phyloP scores from a whole-genome alignment of 73 alveolate species.

The Paramecium bursaria region DNA sequence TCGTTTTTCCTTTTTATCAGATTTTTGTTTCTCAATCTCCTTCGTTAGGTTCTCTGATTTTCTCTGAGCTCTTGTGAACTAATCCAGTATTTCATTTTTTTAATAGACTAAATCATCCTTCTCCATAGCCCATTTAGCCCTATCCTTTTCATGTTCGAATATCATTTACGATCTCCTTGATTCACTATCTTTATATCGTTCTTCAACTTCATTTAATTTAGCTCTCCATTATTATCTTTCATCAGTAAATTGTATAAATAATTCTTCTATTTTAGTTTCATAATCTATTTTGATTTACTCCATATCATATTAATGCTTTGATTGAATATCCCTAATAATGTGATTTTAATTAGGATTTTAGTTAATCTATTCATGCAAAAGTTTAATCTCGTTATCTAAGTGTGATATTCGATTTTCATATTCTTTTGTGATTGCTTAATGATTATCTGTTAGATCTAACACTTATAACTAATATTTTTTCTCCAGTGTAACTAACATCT shows the following conservation, averaged over 20 bases:
- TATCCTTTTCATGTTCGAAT: slow-evolving; percentile 92
- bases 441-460: slow-evolving; percentile 78
- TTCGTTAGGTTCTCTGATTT: slow-evolving; percentile 82
- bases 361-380: no score
- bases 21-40: slow-evolving; percentile 89
- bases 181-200: slow-evolving; percentile 82
- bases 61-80: slow-evolving; percentile 76
- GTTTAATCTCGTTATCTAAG: slow-evolving; percentile 76
- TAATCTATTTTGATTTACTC: slow-evolving; percentile 75
- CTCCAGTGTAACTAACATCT: slow-evolving; percentile 82
- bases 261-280: slow-evolving; percentile 86
- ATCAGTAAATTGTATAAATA: slow-evolving; percentile 74
- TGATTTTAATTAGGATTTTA: slow-evolving; percentile 82
- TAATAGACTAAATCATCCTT: slow-evolving; percentile 81
- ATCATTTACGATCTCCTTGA: slow-evolving; percentile 81
- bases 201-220: slow-evolving; percentile 58
- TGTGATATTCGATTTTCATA: slow-evolving; percentile 81
- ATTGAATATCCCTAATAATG: slow-evolving; percentile 78
- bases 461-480: slow-evolving; percentile 86
- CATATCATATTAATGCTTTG: slow-evolving; percentile 78
- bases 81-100: slow-evolving; percentile 86
- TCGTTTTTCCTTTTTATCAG: slow-evolving; percentile 73
- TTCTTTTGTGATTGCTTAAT: slow-evolving; percentile 85
- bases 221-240: slow-evolving; percentile 84
- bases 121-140: slow-evolving; percentile 95